These are phyloP conservation scores for Ceratobasidium sp. DNA, from an alignment of 1,284 basidiomycete genomes.

Conservation along the genomic window DNA sequence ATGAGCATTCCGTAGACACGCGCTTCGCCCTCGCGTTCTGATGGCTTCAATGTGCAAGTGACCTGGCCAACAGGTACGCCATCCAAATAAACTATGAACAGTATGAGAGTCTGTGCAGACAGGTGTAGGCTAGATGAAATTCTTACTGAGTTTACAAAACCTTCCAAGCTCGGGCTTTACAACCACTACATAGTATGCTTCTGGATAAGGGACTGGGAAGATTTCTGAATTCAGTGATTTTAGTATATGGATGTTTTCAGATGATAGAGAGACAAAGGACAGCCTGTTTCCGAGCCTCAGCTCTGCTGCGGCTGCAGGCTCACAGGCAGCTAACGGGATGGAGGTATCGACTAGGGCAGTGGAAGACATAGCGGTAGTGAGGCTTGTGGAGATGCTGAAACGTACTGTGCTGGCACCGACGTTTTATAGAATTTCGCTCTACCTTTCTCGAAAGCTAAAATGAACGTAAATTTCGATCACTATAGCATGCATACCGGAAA, in stretches of 20 bases:
- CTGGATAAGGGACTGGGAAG: slow-evolving; percentile 28
- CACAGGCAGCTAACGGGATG: neutral
- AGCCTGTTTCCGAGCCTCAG: neutral
- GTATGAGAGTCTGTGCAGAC: neutral
- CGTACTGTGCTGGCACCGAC: too few species aligned
- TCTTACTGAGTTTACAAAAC: slow-evolving; percentile 20
- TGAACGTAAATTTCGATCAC: too few species aligned
- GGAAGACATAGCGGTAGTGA: neutral
- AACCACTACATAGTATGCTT: slow-evolving; percentile 14
- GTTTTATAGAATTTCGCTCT: neutral
- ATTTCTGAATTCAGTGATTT: slow-evolving; percentile 14
- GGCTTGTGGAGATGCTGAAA: neutral
- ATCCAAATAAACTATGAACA: slow-evolving; percentile 11
- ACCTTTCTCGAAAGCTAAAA: too few species aligned
- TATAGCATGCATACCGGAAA: too few species aligned
- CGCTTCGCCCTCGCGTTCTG: slow-evolving; percentile 14
- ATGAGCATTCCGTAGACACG: slow-evolving; percentile 19
- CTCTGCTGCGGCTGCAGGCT: neutral
- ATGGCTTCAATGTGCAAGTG: slow-evolving; percentile 21
- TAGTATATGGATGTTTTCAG: slow-evolving; percentile 17
- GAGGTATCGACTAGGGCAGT: neutral
- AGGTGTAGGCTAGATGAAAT: too few species aligned
- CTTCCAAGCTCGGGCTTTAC: slow-evolving; percentile 5
- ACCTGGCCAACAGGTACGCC: slow-evolving; percentile 14
- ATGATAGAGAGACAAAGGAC: slow-evolving; percentile 7